A percentile compares a stretch with the other conserved stretches of the same genome.
Conservation (phyloP, 257 asterid species). For the Perilla frutescens region DNA sequence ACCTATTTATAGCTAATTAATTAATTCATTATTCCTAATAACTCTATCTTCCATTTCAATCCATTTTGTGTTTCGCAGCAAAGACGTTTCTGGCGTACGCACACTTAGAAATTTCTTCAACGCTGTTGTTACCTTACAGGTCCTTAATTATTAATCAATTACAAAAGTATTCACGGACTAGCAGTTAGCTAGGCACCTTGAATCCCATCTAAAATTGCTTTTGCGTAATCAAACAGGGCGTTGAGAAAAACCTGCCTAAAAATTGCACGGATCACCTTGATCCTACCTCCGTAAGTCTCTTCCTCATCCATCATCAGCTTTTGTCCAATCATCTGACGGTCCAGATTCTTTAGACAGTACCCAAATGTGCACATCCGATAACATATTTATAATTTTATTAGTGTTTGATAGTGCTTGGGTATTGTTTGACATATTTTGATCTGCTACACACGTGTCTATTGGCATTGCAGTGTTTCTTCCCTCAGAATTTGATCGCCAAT, state of each 20-base stretch:
- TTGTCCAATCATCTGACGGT: too few relatives aligned
- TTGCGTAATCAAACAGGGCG: constrained; percentile 46
- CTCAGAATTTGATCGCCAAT: constrained; percentile 62
- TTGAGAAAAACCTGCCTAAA: constrained; percentile 51
- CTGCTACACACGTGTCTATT: neutral
- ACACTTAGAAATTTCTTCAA: constrained; percentile 57
- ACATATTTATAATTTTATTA: too few relatives aligned
- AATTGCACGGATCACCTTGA: constrained; percentile 60
- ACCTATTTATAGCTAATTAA: too few relatives aligned
- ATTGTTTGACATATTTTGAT: too few relatives aligned
- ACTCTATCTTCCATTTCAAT: neutral
- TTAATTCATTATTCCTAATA: neutral
- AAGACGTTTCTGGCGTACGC: constrained; percentile 72
- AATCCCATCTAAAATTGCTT: too few relatives aligned
- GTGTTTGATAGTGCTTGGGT: too few relatives aligned
- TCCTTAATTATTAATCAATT: neutral
- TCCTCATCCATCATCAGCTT: neutral
- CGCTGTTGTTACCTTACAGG: constrained; percentile 83
- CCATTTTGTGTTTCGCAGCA: constrained; percentile 44
- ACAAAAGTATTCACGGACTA: too few relatives aligned
- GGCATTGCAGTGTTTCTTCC: constrained; percentile 68
- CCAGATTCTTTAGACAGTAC: too few relatives aligned
- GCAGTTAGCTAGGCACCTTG: too few relatives aligned
- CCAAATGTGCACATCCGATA: too few relatives aligned
- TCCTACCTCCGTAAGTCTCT: constrained; percentile 67